These are phyloP conservation scores for Mycocentrospora acerina DNA, from an alignment of 2,329 filamentous ascomycete species.

Conservation along the genomic window DNA sequence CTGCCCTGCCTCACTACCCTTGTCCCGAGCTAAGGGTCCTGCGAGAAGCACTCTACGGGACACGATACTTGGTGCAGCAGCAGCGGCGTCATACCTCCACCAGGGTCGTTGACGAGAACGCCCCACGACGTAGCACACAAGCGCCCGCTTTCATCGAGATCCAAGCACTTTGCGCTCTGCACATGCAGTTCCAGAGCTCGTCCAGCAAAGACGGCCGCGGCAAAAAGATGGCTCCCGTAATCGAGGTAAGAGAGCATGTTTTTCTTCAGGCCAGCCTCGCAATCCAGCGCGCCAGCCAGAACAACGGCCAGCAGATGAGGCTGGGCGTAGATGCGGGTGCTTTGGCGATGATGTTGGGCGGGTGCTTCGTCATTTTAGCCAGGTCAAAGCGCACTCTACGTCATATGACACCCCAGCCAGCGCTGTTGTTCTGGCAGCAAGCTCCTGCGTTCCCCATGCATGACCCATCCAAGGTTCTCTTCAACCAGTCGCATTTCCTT, in stretches of 20 bases:
- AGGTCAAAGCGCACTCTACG: slow-evolving; percentile 14
- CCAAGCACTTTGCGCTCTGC: slow-evolving; percentile 2
- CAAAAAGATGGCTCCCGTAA: slow-evolving; percentile 35
- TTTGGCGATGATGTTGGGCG: slow-evolving; percentile 27
- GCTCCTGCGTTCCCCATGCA: slow-evolving; percentile 20
- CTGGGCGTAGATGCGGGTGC: slow-evolving; percentile 13
- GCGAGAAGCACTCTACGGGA: slow-evolving; percentile 22
- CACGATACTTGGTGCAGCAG: slow-evolving; percentile 13
- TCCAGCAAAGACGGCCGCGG: slow-evolving; percentile 16
- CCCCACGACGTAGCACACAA: slow-evolving; percentile 20
- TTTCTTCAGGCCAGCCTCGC: neutral
- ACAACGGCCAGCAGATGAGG: neutral
- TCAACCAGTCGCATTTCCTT: slow-evolving; percentile 17
- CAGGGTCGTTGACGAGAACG: slow-evolving; percentile 10
- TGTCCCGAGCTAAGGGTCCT: slow-evolving; percentile 20
- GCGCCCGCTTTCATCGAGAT: slow-evolving; percentile 4
- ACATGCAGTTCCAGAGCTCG: slow-evolving; percentile 22
- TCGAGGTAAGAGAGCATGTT: slow-evolving; percentile 32
- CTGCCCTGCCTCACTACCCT: too few species aligned
- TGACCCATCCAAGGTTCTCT: slow-evolving; percentile 16
- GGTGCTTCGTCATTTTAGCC: slow-evolving; percentile 26
- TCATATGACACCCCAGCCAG: slow-evolving; percentile 15
- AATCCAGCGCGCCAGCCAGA: too few species aligned
- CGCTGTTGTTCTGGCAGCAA: slow-evolving; percentile 26
- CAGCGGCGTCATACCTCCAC: slow-evolving; percentile 31